phyloP scores from a whole-genome alignment of 2,329 filamentous ascomycete species.

The Ambrosiella beaveri region DNA sequence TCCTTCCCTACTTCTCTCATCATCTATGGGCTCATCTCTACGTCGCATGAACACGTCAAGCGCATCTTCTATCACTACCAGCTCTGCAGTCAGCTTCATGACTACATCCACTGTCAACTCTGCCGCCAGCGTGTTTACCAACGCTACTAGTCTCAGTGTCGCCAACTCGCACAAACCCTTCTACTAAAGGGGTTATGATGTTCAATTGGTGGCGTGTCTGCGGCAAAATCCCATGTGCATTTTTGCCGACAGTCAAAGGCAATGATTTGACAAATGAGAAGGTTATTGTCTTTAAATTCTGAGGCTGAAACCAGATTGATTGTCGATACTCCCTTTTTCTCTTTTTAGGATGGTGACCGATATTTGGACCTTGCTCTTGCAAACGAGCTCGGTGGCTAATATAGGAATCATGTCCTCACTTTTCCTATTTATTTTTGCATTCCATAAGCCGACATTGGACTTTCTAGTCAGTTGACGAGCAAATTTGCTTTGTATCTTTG shows the following conservation, averaged over 20 bases:
- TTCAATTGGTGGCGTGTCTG: neutral
- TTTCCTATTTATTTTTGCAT: neutral
- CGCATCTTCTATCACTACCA: constrained; percentile 4
- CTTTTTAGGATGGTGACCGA: neutral
- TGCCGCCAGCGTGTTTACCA: constrained; percentile 4
- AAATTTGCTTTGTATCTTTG: too few relatives aligned
- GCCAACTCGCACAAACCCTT: constrained; percentile 3
- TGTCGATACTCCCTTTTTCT: neutral
- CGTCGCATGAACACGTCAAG: constrained; percentile 7
- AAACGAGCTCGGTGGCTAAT: neutral
- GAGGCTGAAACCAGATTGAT: neutral
- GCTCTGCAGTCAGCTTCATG: constrained; percentile 10
- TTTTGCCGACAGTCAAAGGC: neutral
- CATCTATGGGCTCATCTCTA: constrained; percentile 8
- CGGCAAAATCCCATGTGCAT: neutral
- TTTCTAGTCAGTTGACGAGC: neutral
- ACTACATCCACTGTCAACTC: constrained; percentile 6
- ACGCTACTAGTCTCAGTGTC: constrained; percentile 9
- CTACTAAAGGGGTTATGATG: neutral
- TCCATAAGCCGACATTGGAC: neutral
- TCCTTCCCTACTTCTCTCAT: constrained; percentile 10
- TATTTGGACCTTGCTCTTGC: neutral
- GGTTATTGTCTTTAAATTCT: neutral
- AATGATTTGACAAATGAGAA: neutral
- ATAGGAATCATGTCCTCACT: neutral